A percentile compares a stretch with the other conserved stretches of the same genome.
phyloP scores from a whole-genome alignment of 306 rosid genomes.

The Medicago arabica region DNA sequence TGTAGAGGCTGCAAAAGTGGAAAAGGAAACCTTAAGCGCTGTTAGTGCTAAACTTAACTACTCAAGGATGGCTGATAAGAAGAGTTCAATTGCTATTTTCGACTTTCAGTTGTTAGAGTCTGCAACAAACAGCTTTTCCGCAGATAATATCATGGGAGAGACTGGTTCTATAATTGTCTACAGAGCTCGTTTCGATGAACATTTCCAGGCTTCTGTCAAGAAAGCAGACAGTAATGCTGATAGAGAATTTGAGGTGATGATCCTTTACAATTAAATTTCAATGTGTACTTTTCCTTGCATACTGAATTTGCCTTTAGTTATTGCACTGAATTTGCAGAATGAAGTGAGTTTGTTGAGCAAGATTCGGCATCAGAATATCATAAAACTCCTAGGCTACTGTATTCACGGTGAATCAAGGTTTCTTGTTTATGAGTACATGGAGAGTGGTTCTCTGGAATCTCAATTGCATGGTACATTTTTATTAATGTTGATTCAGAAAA shows the following conservation, averaged over 20 bases:
- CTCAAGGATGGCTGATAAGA: conserved; percentile 66
- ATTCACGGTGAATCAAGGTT: conserved; percentile 75
- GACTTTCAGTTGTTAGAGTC: conserved; percentile 73
- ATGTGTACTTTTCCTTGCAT: conserved; percentile 17
- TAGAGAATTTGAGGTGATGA: conserved; percentile 75
- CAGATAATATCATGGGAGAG: conserved; percentile 64
- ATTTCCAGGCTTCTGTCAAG: conserved; percentile 74
- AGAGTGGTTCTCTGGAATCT: conserved; percentile 73
- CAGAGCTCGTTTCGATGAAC: conserved; percentile 74
- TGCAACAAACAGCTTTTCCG: conserved; percentile 74
- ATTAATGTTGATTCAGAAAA: conserved; percentile 28
- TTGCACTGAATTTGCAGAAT: conserved; percentile 64
- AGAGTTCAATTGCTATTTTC: conserved; percentile 67
- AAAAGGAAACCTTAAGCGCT: conserved; percentile 45
- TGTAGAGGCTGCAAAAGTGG: conserved; percentile 65
- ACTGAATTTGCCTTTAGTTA: conserved; percentile 38
- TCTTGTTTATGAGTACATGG: conserved; percentile 83
- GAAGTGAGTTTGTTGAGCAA: conserved; percentile 87
- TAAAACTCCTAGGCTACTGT: conserved; percentile 80
- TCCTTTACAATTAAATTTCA: conserved; percentile 28
- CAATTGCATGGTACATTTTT: conserved; percentile 68
- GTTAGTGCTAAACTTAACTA: conserved; percentile 60
- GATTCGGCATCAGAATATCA: conserved; percentile 80
- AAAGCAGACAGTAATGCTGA: conserved; percentile 68
- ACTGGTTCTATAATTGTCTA: conserved; percentile 65